Conservation (phyloP, 2,329 filamentous ascomycete species). For the Aspergillus sojae region DNA sequence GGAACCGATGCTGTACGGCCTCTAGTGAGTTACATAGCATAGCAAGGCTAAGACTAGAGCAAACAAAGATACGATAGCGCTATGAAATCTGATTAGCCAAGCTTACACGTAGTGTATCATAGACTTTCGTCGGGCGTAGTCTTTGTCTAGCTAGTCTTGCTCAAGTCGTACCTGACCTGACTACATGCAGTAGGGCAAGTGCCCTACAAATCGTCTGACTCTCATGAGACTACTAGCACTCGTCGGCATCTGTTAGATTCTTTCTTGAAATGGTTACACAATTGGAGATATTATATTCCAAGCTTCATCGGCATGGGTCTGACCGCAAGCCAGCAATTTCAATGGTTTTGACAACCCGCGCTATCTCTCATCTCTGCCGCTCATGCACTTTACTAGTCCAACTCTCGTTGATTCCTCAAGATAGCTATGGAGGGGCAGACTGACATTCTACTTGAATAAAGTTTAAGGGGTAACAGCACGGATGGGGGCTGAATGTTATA, state of each 20-base stretch:
- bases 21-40: not conserved
- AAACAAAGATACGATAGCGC: not conserved
- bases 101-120: not conserved
- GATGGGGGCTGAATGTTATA: not conserved
- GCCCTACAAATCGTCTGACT: too few species aligned
- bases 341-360: not conserved
- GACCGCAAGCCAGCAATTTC: not conserved
- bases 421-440: not conserved
- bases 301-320: not conserved
- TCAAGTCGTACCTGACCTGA: not conserved
- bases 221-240: too few species aligned
- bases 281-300: not conserved
- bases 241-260: not conserved
- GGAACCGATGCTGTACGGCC: not conserved
- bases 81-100: not conserved
- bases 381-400: not conserved
- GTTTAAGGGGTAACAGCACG: not conserved
- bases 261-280: not conserved
- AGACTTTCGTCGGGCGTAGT: not conserved
- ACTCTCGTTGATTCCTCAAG: not conserved
- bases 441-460: not conserved
- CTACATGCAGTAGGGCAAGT: not conserved
- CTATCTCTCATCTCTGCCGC: not conserved
- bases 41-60: not conserved
- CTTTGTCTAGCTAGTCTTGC: not conserved